Conservation (phyloP, 176 grass and related monocot species). For the Stipa capillata region DNA sequence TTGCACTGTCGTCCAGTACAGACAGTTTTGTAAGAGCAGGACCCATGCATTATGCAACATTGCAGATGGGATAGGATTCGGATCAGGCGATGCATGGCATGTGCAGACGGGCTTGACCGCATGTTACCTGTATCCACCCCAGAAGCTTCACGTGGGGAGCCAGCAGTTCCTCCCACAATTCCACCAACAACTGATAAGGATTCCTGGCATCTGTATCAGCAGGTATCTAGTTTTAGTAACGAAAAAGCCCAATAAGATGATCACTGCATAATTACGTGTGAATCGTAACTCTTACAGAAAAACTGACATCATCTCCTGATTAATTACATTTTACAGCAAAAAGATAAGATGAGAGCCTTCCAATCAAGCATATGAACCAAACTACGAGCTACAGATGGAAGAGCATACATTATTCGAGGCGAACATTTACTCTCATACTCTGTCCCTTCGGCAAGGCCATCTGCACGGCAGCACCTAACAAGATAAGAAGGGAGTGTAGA, state of each 20-base stretch:
- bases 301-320: not conserved
- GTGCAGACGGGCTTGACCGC: slow-evolving; percentile 14
- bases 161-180: not conserved
- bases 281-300: too few species aligned
- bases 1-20: slow-evolving; percentile 12
- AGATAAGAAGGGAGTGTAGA: not conserved
- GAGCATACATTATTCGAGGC: too few species aligned
- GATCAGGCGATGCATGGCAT: slow-evolving; percentile 4
- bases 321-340: not conserved
- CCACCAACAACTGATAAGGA: not conserved
- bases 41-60: not conserved
- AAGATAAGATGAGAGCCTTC: too few species aligned
- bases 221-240: not conserved
- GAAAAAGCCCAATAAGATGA: not conserved
- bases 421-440: too few species aligned
- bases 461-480: not conserved
- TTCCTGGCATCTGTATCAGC: not conserved
- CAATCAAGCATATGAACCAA: too few species aligned
- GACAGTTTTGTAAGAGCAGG: not conserved
- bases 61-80: not conserved
- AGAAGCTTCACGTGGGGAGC: not conserved
- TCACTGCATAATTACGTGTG: not conserved
- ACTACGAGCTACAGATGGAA: not conserved
- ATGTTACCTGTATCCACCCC: slow-evolving; percentile 30
- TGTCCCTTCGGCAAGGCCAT: not conserved